These are phyloP conservation scores for Polyporus tsugae DNA, from an alignment of 1,284 basidiomycete genomes.

Conservation along the genomic window DNA sequence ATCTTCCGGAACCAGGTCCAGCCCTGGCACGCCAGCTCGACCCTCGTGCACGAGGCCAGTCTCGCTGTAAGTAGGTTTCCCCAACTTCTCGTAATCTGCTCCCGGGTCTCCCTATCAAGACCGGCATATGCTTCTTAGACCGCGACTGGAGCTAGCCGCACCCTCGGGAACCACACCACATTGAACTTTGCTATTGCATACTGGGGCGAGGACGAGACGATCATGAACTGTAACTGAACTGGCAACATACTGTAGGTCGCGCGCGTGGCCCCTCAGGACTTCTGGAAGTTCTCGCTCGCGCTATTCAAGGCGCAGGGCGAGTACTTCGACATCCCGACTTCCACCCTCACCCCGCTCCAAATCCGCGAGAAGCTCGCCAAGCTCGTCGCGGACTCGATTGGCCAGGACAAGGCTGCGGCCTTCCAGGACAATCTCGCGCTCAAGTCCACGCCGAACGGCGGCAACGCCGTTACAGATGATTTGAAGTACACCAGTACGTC, in stretches of 20 bases:
- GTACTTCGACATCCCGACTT: conserved; percentile 82
- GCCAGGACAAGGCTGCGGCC: conserved; percentile 52
- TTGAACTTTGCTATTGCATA: background rate
- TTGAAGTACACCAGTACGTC: conserved; percentile 83
- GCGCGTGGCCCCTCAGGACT: conserved; percentile 74
- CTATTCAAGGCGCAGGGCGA: conserved; percentile 80
- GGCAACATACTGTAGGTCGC: conserved; percentile 53
- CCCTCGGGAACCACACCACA: background rate
- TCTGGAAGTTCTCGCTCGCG: conserved; percentile 80
- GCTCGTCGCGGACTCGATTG: conserved; percentile 62
- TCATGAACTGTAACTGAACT: conserved; percentile 1
- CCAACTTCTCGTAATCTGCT: background rate
- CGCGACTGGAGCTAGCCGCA: background rate
- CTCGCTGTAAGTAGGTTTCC: conserved; percentile 67
- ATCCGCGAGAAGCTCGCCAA: conserved; percentile 79
- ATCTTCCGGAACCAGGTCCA: conserved; percentile 87
- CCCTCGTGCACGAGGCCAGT: conserved; percentile 83
- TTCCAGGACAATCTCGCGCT: conserved; percentile 73
- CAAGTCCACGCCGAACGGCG: conserved; percentile 77
- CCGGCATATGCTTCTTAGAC: background rate
- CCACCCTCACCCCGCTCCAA: conserved; percentile 75
- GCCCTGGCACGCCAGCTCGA: conserved; percentile 83
- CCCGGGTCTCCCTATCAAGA: background rate
- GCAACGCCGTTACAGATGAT: conserved; percentile 81
- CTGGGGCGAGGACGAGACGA: background rate